Evolutionary conservation across 2,329 filamentous ascomycete species (phyloP), one percentile per base, ranked within the genome.

Genomic region (Colletotrichum lupini): DNA sequence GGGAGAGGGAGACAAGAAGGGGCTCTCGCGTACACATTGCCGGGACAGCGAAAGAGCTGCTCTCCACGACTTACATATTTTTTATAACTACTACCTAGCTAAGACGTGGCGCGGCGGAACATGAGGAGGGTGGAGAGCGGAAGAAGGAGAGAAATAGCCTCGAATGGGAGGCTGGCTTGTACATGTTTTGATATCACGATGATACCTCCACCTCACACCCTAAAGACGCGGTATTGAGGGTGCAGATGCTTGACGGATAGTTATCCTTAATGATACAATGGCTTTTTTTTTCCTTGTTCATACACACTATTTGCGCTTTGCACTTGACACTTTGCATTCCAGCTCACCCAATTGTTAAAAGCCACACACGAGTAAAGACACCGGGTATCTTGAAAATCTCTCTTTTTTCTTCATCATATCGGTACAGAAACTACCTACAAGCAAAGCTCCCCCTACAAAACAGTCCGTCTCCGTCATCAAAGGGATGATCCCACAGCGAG

Each of bases 381-480:
- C 24, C 30, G 1, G 12, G 8, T 12, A 22, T 24, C n/a, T 66
- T 52, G 35, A 26, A 58, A 58, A 22, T 59, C 53, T 58, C 19
- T 35, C 63, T 57, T 64, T 59, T 71, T 28, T 30, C 2, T 71
- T 73, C 71, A 11, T 61, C 56, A 53, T 71, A 71, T 71, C 24
- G 60, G 67, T 61, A 73, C 67, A 70, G 32, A 71, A 71, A 22
- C 55, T 66, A 61, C 71, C 55, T 52, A 71, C 56, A 72, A 64
- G 37, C 30, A 32, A 32, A 32, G 30, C 35, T 1, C 35, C 35
- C 35, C 66, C 37, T 16, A 9, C 30, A 19, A 26, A 52, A 57
- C 49, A 35, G 42, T 35, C 42, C 53, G 42, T 56, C 66, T 28
- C 32, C 59, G 9, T 58, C 59, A n/a, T 59, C 32, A 37, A 26